Evolutionary conservation across 2,329 filamentous ascomycete genomes (phyloP), one percentile per base, ranked within the genome.

Genomic region (Tricladium varicosporioides): DNA sequence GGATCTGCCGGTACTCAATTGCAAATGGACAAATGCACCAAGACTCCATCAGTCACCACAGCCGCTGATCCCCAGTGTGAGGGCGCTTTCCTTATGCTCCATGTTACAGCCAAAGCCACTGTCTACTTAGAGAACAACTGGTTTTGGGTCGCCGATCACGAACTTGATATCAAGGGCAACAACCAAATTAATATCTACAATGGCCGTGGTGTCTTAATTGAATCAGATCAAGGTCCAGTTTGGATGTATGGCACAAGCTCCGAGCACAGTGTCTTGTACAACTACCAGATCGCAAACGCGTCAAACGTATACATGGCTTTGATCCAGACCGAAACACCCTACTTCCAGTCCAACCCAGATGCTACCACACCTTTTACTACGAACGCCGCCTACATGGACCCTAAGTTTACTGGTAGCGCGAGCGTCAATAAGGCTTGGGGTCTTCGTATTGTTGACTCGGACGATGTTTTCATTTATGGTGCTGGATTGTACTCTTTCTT

Each of bases 101-200:
- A 89, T 71, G 69, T 89, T 51, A 88, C 85, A 2, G 58, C 73
- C n/a, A 70, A 78, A 33, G 80, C 82, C 51, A 87, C 84, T 40
- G 83, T 84, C 47, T 96, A 96, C 75, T 77, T 96, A 46, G 92
- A 97, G 78, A 96, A 96, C 76, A 85, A 80, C 48, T 96, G 91
- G 90, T 87, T 90, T 73, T 96, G 92, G 91, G 88, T 91, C 48
- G 85, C 92, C 2, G 92, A 96, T 71, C 92, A 96, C 77, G 90
- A 95, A 70, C 86, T 96, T 19, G 92, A 96, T 71, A 80, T 85
- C 11, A 43, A 51, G 33, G 86, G 88, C 67, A 83, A 89, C 72
- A 84, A 87, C 70, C 89, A 94, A 73, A 88, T 94, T 72, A 87
- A 90, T 75, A 85, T 96, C 68, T 96, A 88, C 82, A 95, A 90